Percentiles rank a stretch among this genome's conserved stretches.
Conservation (phyloP, 2,329 filamentous ascomycete genomes). For the Colletotrichum sp. region DNA sequence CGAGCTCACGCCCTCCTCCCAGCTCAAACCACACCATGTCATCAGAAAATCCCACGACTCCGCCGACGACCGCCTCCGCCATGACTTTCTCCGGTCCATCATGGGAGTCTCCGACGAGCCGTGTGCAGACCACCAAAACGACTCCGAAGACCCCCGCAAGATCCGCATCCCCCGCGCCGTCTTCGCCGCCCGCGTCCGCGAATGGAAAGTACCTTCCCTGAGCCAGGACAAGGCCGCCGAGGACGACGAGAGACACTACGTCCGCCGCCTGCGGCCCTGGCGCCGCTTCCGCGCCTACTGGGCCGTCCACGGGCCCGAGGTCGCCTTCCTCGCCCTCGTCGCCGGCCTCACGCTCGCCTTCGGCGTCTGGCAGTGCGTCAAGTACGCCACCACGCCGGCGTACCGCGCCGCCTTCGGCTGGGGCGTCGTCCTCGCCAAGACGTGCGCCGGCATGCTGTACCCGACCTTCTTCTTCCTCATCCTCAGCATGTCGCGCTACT, state of each 20-base stretch:
- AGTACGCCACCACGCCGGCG: slow-evolving; percentile 47
- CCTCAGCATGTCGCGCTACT: slow-evolving; percentile 62
- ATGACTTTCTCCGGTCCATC: slow-evolving; percentile 55
- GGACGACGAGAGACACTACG: slow-evolving; percentile 49
- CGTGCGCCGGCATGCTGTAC: slow-evolving; percentile 58
- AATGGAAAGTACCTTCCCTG: slow-evolving; percentile 53
- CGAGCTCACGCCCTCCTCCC: slow-evolving; percentile 46
- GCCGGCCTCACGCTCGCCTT: slow-evolving; percentile 52
- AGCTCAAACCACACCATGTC: slow-evolving; percentile 49
- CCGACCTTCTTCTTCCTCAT: slow-evolving; percentile 64
- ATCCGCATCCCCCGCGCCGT: slow-evolving; percentile 46
- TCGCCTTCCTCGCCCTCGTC: slow-evolving; percentile 54
- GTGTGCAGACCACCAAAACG: too few species aligned
- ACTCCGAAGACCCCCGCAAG: slow-evolving; percentile 35
- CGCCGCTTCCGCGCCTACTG: slow-evolving; percentile 56
- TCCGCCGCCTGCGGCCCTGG: slow-evolving; percentile 48
- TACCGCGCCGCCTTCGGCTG: slow-evolving; percentile 58
- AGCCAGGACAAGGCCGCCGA: slow-evolving; percentile 51
- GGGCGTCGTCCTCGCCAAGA: slow-evolving; percentile 61
- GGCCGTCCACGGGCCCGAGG: slow-evolving; percentile 58
- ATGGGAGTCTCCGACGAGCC: slow-evolving; percentile 45
- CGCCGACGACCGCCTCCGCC: slow-evolving; percentile 41
- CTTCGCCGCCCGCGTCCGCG: slow-evolving; percentile 47
- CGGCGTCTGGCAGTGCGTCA: slow-evolving; percentile 60
- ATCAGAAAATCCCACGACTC: slow-evolving; percentile 33